Conservation (phyloP, 805 yeast genomes). For the Suhomyces prunicola region DNA sequence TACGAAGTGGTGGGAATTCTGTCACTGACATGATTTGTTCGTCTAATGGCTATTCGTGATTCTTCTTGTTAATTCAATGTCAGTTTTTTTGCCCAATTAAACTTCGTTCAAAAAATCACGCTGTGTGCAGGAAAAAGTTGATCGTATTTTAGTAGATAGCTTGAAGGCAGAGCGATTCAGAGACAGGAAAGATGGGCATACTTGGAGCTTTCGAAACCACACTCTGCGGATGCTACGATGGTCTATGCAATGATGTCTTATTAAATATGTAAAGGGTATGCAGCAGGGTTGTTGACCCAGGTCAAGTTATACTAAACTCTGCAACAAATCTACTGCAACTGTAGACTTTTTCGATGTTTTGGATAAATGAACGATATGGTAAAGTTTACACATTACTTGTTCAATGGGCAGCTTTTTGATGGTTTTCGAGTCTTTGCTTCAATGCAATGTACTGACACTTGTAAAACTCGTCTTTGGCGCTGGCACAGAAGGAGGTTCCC, state of each 20-base stretch:
- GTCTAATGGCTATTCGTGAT: not conserved
- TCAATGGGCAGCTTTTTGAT: constrained; percentile 1
- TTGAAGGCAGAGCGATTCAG: not conserved
- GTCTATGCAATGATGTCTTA: not conserved
- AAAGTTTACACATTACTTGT: not conserved
- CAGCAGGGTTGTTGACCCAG: not conserved
- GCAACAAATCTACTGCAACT: not conserved
- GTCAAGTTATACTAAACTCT: not conserved
- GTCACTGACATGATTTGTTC: constrained; percentile 30
- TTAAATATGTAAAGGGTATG: not conserved
- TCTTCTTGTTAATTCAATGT: not conserved
- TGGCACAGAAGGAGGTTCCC: constrained; percentile 39
- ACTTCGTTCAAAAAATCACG: constrained; percentile 8
- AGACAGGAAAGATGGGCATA: not conserved
- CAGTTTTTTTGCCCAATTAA: constrained; percentile 12
- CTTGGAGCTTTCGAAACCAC: not conserved
- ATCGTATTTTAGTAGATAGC: not conserved
- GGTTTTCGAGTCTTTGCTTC: constrained; percentile 35
- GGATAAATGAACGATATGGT: not conserved
- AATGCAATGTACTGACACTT: constrained; percentile 43
- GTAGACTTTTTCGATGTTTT: not conserved
- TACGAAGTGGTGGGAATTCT: constrained; percentile 44
- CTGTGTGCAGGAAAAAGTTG: constrained; percentile 2
- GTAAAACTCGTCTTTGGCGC: constrained; percentile 41
- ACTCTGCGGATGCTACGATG: not conserved